A percentile compares a stretch with the other conserved stretches of the same genome.
phyloP scores from a whole-genome alignment of 176 grass and related monocot genomes.

The Lolium multiflorum region DNA sequence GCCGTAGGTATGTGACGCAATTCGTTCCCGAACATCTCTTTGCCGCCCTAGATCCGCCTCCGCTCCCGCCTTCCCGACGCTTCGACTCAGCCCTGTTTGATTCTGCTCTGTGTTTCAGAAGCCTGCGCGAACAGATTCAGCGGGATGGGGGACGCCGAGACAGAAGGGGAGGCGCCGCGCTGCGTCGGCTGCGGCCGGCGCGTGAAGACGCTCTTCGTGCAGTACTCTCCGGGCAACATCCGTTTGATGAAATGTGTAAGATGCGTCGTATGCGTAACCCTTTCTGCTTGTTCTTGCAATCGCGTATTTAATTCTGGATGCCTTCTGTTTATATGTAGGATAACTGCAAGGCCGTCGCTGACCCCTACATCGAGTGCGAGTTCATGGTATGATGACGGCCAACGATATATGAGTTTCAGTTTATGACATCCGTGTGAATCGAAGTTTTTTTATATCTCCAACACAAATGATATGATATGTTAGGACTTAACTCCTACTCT shows the following conservation, averaged over 20 bases:
- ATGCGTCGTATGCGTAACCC: background rate
- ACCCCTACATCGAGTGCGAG: conserved; percentile 97
- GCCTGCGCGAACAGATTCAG: background rate
- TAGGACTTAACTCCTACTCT: background rate
- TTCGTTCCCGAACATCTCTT: too few relatives aligned
- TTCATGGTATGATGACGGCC: conserved; percentile 70
- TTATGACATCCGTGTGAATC: background rate
- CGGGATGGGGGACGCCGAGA: conserved; percentile 28
- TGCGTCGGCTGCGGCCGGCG: conserved; percentile 75
- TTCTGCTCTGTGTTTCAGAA: background rate
- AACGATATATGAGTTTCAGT: background rate
- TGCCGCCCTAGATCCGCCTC: background rate
- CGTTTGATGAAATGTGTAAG: conserved; percentile 97
- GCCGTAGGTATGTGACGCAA: background rate
- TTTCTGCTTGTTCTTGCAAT: background rate
- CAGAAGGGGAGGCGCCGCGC: conserved; percentile 47
- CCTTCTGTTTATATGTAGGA: conserved; percentile 44
- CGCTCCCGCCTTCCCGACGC: background rate
- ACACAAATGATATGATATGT: background rate
- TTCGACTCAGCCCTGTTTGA: background rate
- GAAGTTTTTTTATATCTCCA: background rate
- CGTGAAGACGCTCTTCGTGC: conserved; percentile 76
- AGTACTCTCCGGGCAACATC: conserved; percentile 95
- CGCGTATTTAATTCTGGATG: background rate
- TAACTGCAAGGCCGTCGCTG: conserved; percentile 82